phyloP scores from a whole-genome alignment of 257 asterid genomes.

The Solanum okadae region DNA sequence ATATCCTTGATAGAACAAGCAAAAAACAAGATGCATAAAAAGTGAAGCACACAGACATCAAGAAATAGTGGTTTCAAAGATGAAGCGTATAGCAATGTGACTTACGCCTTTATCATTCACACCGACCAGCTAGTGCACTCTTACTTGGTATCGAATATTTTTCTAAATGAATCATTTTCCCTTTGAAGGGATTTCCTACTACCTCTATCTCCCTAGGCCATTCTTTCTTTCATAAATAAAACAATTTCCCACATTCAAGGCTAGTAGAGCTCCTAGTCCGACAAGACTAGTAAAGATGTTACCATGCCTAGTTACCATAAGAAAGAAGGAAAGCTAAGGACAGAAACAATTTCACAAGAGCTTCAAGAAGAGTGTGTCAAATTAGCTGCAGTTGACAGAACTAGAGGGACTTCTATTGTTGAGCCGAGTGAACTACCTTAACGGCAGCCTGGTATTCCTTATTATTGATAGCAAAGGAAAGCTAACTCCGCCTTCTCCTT shows the following conservation, averaged over 20 bases:
- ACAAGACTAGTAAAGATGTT: not conserved
- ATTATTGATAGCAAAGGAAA: not conserved
- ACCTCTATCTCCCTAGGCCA: not conserved
- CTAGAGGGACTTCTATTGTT: not conserved
- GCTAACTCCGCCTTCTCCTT: not conserved
- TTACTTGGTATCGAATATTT: not conserved
- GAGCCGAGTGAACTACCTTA: not conserved
- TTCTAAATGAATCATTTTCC: not conserved
- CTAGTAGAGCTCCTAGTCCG: not conserved
- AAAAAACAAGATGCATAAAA: not conserved
- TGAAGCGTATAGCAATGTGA: not conserved
- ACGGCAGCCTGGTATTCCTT: not conserved
- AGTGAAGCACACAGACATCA: not conserved
- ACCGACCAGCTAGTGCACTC: not conserved
- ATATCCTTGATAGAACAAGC: not conserved
- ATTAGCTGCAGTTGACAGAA: not conserved
- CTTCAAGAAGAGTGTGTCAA: not conserved
- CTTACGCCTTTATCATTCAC: not conserved
- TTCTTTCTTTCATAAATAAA: not conserved
- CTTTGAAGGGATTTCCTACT: not conserved
- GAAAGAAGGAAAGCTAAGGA: not conserved
- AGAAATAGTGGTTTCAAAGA: not conserved
- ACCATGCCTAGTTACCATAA: not conserved
- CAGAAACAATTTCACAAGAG: not conserved
- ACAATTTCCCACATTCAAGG: not conserved